Evolutionary conservation across 805 yeast genomes (phyloP), one percentile per base, ranked within the genome.

Genomic region (Zygosaccharomyces siamensis): DNA sequence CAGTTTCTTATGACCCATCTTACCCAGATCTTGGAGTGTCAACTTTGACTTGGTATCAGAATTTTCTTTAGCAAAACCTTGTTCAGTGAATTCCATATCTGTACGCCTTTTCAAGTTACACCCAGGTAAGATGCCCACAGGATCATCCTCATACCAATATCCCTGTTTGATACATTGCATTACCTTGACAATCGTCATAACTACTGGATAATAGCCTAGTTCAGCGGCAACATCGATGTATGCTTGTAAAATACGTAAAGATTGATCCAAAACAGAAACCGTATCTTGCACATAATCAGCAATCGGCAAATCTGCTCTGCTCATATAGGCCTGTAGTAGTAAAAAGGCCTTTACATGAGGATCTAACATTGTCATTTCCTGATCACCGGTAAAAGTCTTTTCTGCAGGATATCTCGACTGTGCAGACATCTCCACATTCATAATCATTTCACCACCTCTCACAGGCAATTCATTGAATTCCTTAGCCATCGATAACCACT

Each of bases 271-370:
- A 7, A 93, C 96, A 0, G 97, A 83, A 11, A 89, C 80, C 0
- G 96, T 89, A 67, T 93, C 99, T 63, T 92, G 98, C 7, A 85
- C 75, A 63, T 93, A 93, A 72, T 93, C 99, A 0, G 96, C 95
- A 60, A 93, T 87, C 1, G 98, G 99, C 42, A 93, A 72, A 50
- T 87, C 93, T 5, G 84, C 60, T 46, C 97, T 73, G 7, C 89
- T 80, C 45, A 92, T 75, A 61, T 92, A 92, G 0, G 95, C 90
- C 67, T 92, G 97, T 12, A 90, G 59, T 37, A 92, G 67, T 35
- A 90, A 70, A 60, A 89, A 89, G 0, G 92, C 80, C 60, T 90
- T 90, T 58, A 84, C 78, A 21, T 77, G 78, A 0, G 95, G 89
- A 80, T 89, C 95, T 83, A 93, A 88, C 67, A 88, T 82, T 3